phyloP scores from a whole-genome alignment of 2,329 filamentous ascomycete genomes.

The Tothia fuscella region DNA sequence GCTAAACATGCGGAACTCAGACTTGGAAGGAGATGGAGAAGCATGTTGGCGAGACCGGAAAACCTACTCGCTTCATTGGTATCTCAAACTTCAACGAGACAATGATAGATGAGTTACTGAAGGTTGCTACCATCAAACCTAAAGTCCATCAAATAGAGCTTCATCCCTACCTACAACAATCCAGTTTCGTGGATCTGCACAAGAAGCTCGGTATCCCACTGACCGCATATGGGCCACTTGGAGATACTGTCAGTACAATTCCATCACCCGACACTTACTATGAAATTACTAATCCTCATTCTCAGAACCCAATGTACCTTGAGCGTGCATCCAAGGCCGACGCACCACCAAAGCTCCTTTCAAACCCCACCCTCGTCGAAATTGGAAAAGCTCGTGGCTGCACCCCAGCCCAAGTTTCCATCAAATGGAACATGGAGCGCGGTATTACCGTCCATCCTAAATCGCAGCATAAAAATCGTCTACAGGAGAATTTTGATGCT shows the following conservation, averaged over 20 bases:
- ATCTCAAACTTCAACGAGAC: conserved; percentile 10
- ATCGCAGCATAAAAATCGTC: background rate
- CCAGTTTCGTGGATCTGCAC: conserved; percentile 60
- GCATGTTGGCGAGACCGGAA: conserved; percentile 28
- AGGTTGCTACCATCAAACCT: conserved; percentile 50
- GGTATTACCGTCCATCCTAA: conserved; percentile 4
- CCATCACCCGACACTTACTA: background rate
- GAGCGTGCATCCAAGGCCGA: background rate
- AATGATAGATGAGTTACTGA: conserved; percentile 12
- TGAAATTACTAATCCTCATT: background rate
- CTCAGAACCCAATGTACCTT: background rate
- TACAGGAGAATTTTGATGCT: conserved; percentile 8
- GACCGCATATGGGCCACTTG: conserved; percentile 52
- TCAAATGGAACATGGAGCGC: conserved; percentile 8
- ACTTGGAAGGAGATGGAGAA: conserved; percentile 70
- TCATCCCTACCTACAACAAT: conserved; percentile 58
- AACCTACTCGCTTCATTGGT: conserved; percentile 6
- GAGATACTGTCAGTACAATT: conserved; percentile 27
- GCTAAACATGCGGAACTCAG: too few relatives aligned
- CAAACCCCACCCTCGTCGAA: conserved; percentile 2
- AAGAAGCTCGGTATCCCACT: conserved; percentile 56
- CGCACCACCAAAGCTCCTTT: background rate
- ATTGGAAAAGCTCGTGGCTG: conserved; percentile 4
- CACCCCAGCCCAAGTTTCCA: conserved; percentile 4
- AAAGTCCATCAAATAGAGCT: conserved; percentile 66